phyloP scores from a whole-genome alignment of 139 green algal species.

The Auxenochlorella pyrenoidosa region DNA sequence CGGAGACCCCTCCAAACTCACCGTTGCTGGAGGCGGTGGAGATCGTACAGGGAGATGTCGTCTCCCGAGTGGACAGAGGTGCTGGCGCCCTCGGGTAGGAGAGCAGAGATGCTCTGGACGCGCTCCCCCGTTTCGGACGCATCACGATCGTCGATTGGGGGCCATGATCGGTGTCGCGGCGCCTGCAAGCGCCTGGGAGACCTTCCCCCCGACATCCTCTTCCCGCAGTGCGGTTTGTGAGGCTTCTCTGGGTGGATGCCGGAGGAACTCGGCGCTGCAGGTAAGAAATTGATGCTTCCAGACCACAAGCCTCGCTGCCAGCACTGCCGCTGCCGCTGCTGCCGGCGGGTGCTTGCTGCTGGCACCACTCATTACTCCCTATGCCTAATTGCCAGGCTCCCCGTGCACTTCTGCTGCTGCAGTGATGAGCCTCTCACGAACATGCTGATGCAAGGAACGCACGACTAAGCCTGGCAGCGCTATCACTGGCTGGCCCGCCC shows the following conservation, averaged over 20 bases:
- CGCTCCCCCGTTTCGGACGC: not conserved
- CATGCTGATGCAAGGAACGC: too few species aligned
- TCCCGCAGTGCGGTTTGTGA: conserved; percentile 34
- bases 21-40: too few species aligned
- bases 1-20: too few species aligned
- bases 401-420: too few species aligned
- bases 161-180: not conserved
- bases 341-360: too few species aligned
- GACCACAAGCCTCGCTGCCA: not conserved
- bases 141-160: not conserved
- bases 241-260: conserved; percentile 49
- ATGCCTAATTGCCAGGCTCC: not conserved
- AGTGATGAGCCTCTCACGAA: too few species aligned
- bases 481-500: not conserved
- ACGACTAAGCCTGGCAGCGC: too few species aligned
- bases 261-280: conserved; percentile 43
- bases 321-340: not conserved
- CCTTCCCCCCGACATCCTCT: not conserved
- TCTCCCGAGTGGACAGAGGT: not conserved
- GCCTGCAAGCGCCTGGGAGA: not conserved
- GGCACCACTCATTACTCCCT: too few species aligned
- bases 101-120: too few species aligned
- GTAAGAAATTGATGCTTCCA: not conserved
- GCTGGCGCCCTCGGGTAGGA: conserved; percentile 2
- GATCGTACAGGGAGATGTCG: not conserved